Conservation (phyloP, 148 eudicot genomes). For the Camellia granthamiana region DNA sequence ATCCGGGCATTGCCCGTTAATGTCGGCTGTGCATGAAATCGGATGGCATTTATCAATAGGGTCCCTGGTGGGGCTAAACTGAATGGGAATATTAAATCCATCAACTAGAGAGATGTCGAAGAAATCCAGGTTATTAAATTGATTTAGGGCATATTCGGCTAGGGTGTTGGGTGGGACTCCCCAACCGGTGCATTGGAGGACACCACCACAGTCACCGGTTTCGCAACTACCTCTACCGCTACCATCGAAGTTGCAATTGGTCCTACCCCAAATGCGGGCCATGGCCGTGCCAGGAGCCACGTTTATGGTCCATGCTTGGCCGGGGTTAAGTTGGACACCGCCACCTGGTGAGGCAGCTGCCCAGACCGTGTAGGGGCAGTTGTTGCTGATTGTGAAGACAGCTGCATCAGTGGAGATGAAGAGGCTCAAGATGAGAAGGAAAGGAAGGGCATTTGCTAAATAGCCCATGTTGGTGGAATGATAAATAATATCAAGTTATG, state of each 20-base stretch:
- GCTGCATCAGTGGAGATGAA: slow-evolving; percentile 32
- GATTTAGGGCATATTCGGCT: slow-evolving; percentile 17
- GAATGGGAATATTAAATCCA: slow-evolving; percentile 57
- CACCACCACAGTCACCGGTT: slow-evolving; percentile 32
- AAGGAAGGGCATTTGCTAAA: not conserved
- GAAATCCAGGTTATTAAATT: slow-evolving; percentile 36
- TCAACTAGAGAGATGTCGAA: slow-evolving; percentile 56
- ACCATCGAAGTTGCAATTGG: slow-evolving; percentile 31
- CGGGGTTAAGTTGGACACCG: slow-evolving; percentile 23
- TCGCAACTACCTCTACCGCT: slow-evolving; percentile 24
- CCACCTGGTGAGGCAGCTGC: slow-evolving; percentile 41
- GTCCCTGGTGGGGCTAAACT: slow-evolving; percentile 26
- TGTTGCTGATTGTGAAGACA: slow-evolving; percentile 41
- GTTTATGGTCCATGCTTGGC: slow-evolving; percentile 25
- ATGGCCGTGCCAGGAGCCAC: slow-evolving; percentile 18
- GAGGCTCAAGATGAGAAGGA: slow-evolving; percentile 18
- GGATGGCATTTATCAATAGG: slow-evolving; percentile 5
- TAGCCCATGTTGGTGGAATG: not conserved
- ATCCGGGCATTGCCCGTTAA: slow-evolving; percentile 28
- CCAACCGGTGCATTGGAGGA: slow-evolving; percentile 8
- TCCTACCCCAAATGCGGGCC: slow-evolving; percentile 37
- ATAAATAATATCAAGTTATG: not conserved
- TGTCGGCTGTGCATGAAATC: slow-evolving; percentile 18
- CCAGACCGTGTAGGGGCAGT: slow-evolving; percentile 57
- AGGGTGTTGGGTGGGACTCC: slow-evolving; percentile 20